Conservation (phyloP, 2,329 filamentous ascomycete species). For the Aspergillus tanneri region DNA sequence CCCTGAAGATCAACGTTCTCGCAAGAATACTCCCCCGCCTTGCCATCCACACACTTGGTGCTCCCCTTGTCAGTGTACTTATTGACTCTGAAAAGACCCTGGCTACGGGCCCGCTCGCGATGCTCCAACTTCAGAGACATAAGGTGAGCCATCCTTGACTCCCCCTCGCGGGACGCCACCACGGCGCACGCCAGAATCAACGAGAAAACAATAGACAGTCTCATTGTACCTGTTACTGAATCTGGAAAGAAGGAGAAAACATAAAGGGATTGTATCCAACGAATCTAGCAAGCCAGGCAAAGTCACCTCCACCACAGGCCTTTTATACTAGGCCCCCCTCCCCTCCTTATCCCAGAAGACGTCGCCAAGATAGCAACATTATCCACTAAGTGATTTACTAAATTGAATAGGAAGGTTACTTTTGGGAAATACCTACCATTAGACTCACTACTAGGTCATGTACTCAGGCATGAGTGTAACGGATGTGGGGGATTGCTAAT, state of each 20-base stretch:
- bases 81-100: conserved; percentile 16
- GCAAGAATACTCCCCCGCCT: conserved; percentile 20
- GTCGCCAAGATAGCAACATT: neutral
- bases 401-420: neutral
- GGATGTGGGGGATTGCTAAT: no score
- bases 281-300: no score
- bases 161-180: conserved; percentile 12
- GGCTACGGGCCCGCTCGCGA: conserved; percentile 12
- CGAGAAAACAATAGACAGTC: conserved; percentile 12
- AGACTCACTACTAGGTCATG: no score
- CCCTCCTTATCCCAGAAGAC: neutral
- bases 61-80: conserved; percentile 11
- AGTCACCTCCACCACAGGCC: neutral
- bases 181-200: conserved; percentile 11
- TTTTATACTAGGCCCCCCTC: neutral
- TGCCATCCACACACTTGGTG: conserved; percentile 15
- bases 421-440: neutral
- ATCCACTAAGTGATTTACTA: neutral
- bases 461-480: no score
- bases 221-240: conserved; percentile 11
- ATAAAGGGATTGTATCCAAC: neutral
- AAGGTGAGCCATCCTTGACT: conserved; percentile 14
- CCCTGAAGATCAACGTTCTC: conserved; percentile 17
- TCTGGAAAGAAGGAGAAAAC: neutral
- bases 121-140: conserved; percentile 17